Evolutionary conservation across 106 monocot genomes (phyloP), one percentile per base, ranked within the genome.

Genomic region (Apostasia shenzhenica): DNA sequence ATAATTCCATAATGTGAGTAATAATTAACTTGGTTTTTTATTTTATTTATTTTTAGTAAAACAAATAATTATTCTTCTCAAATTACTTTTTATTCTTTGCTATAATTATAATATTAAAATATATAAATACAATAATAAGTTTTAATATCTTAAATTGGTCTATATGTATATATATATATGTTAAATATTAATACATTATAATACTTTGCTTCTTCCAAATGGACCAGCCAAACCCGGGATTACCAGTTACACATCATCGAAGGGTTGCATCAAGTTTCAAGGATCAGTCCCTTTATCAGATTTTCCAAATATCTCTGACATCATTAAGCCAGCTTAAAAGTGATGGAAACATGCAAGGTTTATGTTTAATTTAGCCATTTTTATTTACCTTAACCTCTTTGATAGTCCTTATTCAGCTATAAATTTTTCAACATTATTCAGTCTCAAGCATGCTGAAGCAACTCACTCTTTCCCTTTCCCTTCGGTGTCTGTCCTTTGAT

Each of bases 281-380:
- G 79, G 97, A 97, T 75, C 92, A 86, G 72, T 80, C 79, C 57
- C 86, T 97, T 70, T 82, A 83, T 42, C 97, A 97, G 61, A 97
- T 97, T 73, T 95, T 97, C 46, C 97, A 92, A 74, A 87, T 92
- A 85, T 97, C 97, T 61, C 65, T 97, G 63, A 87, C 92, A 42
- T 97, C 87, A 73, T 76, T 97, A 71, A 74, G 41, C 38, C 86
- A 92, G 68, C 86, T 97, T 46, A 92, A 87, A 77, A 92, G 67
- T 79, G 89, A 97, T 77, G 75, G 75, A 68, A 85, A 77, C 57
- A 66, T 80, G 69, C 85, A 74, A 83, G 89, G 83, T 90, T 55
- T 68, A 11, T 48, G 11, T 63, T 67, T 59, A 55, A 44, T 45
- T 63, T 61, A 40, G 3, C 64, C 8, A 45, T 73, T 8, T 70